A percentile compares a stretch with the other conserved stretches of the same genome.
These are phyloP conservation scores for Boletus insuetus DNA, from an alignment of 768 basidiomycete genomes.

Conservation along the genomic window DNA sequence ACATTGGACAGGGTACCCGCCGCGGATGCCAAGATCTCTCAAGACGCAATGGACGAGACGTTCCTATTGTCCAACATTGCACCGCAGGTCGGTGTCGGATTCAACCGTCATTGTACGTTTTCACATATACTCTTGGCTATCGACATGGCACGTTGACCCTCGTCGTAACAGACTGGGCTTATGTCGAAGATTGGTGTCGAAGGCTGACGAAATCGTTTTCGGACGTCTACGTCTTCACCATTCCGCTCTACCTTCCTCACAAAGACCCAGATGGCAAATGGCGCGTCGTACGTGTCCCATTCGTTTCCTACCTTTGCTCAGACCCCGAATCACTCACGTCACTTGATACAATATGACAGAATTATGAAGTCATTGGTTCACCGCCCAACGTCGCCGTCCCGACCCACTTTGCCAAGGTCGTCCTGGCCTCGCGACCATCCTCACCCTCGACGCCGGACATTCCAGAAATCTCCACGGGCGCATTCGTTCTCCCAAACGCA, in stretches of 20 bases:
- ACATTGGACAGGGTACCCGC: conserved; percentile 75
- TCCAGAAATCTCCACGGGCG: conserved; percentile 81
- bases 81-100: conserved; percentile 96
- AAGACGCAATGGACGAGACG: conserved; percentile 95
- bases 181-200: conserved; percentile 94
- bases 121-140: neutral
- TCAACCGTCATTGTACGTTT: conserved; percentile 87
- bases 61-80: conserved; percentile 95
- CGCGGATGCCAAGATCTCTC: conserved; percentile 90
- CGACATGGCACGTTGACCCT: neutral
- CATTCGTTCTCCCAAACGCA: conserved; percentile 96
- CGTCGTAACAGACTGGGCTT: conserved; percentile 79
- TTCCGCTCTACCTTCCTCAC: conserved; percentile 93
- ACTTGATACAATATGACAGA: conserved; percentile 40
- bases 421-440: conserved; percentile 71
- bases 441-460: conserved; percentile 70
- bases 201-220: conserved; percentile 81
- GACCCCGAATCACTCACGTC: neutral
- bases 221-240: conserved; percentile 96
- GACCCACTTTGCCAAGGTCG: conserved; percentile 97
- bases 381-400: conserved; percentile 92
- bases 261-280: conserved; percentile 89
- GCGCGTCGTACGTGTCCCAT: conserved; percentile 70
- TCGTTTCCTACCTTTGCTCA: neutral
- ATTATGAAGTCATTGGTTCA: conserved; percentile 91